Percentiles rank a stretch among this genome's conserved stretches.
Conservation (phyloP, 345 rosid genomes). For the Pistacia atlantica region DNA sequence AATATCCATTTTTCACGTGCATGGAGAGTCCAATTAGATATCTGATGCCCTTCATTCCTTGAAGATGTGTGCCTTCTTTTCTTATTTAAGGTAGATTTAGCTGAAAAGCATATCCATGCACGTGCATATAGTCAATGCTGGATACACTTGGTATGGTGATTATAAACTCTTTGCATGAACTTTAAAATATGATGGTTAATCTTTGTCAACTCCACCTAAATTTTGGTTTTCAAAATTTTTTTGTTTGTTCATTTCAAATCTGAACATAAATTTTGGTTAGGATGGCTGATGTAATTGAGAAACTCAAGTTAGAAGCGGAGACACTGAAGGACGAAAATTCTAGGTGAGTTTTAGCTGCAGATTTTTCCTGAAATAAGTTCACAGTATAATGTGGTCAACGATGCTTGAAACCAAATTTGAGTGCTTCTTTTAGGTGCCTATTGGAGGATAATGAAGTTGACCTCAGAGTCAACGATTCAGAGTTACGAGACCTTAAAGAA, state of each 20-base stretch:
- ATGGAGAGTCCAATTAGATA: background rate
- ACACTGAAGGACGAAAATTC: constrained; percentile 56
- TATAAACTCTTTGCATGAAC: background rate
- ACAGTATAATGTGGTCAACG: constrained; percentile 9
- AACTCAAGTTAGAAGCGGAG: constrained; percentile 61
- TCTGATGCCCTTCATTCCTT: background rate
- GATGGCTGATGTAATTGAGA: constrained; percentile 66
- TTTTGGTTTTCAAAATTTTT: background rate
- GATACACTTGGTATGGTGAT: background rate
- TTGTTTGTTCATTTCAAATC: background rate
- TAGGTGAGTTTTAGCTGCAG: constrained; percentile 36
- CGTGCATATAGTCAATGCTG: background rate
- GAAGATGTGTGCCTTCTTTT: background rate
- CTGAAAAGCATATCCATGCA: background rate
- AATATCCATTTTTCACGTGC: no score
- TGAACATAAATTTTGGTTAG: constrained; percentile 28
- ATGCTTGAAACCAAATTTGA: constrained; percentile 5
- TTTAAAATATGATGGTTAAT: constrained; percentile 4
- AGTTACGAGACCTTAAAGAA: constrained; percentile 67
- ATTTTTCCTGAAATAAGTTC: constrained; percentile 10
- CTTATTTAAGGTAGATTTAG: background rate
- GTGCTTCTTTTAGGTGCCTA: constrained; percentile 24
- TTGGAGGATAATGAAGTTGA: constrained; percentile 53
- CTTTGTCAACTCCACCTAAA: background rate
- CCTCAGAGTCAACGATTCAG: constrained; percentile 53